Evolutionary conservation across 805 yeast species (phyloP), one percentile per base, ranked within the genome.

Genomic region (Metschnikowia orientalis): DNA sequence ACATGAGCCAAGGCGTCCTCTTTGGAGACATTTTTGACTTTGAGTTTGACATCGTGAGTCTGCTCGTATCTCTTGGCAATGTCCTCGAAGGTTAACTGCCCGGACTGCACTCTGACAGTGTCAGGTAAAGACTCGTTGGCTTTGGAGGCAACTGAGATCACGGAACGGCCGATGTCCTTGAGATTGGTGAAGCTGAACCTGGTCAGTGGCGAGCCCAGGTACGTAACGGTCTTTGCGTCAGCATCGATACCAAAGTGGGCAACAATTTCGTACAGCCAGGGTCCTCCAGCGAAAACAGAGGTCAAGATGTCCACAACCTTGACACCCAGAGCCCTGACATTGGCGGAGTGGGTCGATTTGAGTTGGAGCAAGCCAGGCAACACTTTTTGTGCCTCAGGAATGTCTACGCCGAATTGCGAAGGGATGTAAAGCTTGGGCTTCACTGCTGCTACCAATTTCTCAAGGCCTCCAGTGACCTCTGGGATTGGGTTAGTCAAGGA

Each of bases 341-440:
- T 55, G 2, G 48, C 45, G 5, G 67, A 48, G 44, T 72, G 75
- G 1, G 35, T 45, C 1, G 49, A 27, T 49, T 73, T 73, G 12
- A 36, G 8, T 2, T 28, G 46, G 18, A 56, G 45, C 35, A 71
- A 56, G 1, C 59, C 61, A 5, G 75, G 69, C 14, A 63, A 50
- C 14, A 33, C 23, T 13, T 43, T 37, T 4, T 45, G 45, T 13
- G 51, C 51, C 6, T 48, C 56, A 2, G 42, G 49, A 11, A 66
- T 30, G 34, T 75, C 76, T 14, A 61, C 45, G 24, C 85, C 87
- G 45, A 72, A 79, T 45, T 77, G 82, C 2, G 80, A 70, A 19
- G 82, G 81, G 42, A 77, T 68, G 56, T 65, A 77, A 20, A 75
- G 48, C 48, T 70, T 69, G 30, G 76, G 74, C 41, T 69, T 67